These are phyloP conservation scores for Aphanomyces euteiches DNA, from an alignment of 352 stramenopile genomes.

Conservation along the genomic window DNA sequence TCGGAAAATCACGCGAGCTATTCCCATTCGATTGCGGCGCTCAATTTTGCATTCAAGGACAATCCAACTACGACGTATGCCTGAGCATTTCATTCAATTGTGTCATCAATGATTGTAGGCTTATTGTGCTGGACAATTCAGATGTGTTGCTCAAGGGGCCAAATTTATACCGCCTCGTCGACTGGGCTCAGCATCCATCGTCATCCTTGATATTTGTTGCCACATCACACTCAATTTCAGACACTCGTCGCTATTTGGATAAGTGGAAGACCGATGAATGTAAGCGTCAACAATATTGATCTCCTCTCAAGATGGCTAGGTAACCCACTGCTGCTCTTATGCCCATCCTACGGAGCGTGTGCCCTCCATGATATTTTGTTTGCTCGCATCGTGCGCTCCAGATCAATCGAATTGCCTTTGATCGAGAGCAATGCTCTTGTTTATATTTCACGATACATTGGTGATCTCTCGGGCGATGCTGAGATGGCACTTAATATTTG, in stretches of 20 bases:
- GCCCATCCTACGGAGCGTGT: no score
- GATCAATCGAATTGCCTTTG: no score
- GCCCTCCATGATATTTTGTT: no score
- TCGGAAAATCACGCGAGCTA: slow-evolving; percentile 43
- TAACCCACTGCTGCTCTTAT: no score
- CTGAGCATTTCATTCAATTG: background rate
- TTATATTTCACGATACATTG: no score
- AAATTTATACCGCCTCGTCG: slow-evolving; percentile 54
- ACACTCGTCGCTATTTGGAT: background rate
- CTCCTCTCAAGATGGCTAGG: no score
- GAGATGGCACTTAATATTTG: no score
- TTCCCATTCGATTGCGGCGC: slow-evolving; percentile 58
- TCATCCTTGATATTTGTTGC: slow-evolving; percentile 72
- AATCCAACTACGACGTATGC: slow-evolving; percentile 48
- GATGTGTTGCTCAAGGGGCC: slow-evolving; percentile 40
- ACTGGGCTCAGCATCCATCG: slow-evolving; percentile 52
- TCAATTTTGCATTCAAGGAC: slow-evolving; percentile 49
- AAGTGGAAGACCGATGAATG: no score
- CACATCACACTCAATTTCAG: slow-evolving; percentile 75
- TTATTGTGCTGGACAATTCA: slow-evolving; percentile 79
- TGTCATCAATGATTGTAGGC: slow-evolving; percentile 28
- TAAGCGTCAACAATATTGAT: no score
- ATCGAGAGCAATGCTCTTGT: no score
- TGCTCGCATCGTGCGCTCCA: no score
- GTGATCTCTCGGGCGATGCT: no score